Conservation (phyloP, 176 grass and related monocot species). For the Pontederia crassipes region DNA sequence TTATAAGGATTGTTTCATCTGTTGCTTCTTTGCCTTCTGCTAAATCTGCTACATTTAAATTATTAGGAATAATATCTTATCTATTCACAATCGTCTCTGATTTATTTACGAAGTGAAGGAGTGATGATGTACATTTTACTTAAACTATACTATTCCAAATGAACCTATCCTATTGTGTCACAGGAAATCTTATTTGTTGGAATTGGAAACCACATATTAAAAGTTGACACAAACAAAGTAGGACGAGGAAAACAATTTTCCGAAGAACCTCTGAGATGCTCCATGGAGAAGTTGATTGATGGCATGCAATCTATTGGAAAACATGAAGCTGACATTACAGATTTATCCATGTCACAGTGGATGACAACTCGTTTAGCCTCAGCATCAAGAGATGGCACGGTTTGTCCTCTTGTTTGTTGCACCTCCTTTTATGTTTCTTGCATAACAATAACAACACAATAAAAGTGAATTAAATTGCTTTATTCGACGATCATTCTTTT, state of each 20-base stretch:
- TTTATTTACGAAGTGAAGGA: not conserved
- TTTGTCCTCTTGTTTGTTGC: slow-evolving; percentile 25
- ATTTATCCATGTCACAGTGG: slow-evolving; percentile 92
- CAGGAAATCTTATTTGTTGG: slow-evolving; percentile 94
- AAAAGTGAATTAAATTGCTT: not conserved
- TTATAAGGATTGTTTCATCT: not conserved
- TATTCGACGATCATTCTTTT: no score
- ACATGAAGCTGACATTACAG: slow-evolving; percentile 76
- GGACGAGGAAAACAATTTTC: slow-evolving; percentile 63
- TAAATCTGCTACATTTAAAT: no score
- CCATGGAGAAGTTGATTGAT: slow-evolving; percentile 57
- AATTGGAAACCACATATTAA: slow-evolving; percentile 63
- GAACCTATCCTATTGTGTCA: not conserved
- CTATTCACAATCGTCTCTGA: slow-evolving; percentile 7
- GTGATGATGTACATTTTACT: no score
- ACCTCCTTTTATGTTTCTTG: not conserved
- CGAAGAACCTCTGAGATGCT: slow-evolving; percentile 63
- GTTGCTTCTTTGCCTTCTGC: slow-evolving; percentile 11
- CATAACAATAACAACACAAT: not conserved
- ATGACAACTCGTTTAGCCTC: slow-evolving; percentile 90
- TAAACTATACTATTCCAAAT: no score
- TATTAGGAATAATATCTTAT: no score
- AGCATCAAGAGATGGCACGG: slow-evolving; percentile 90
- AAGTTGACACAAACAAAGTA: slow-evolving; percentile 72
- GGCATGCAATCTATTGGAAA: slow-evolving; percentile 72